Percentiles rank a stretch among this genome's conserved stretches.
Evolutionary conservation across 108 stramenopile species (phyloP).

Genomic region (Aureococcus anophagefferens): DNA sequence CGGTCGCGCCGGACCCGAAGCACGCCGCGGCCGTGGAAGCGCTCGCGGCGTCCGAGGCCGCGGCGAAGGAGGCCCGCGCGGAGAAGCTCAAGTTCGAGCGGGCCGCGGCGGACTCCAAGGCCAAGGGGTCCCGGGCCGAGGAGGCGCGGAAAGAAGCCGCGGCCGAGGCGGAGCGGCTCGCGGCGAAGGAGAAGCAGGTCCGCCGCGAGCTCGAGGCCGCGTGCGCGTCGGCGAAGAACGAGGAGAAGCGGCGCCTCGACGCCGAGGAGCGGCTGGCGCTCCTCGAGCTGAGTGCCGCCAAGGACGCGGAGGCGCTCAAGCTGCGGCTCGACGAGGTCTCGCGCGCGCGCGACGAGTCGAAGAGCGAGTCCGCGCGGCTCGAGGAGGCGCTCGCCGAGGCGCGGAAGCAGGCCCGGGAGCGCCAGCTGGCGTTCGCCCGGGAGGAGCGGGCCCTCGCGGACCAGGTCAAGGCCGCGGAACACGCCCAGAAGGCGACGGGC

Average conservation of each 20-base stretch:
- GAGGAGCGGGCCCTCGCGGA: not conserved
- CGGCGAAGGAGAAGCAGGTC: not conserved
- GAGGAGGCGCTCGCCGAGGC: not conserved
- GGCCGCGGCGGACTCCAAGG: too few species aligned
- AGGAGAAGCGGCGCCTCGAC: slow-evolving; percentile 6
- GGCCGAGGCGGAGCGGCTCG: too few species aligned
- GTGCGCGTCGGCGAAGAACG: not conserved
- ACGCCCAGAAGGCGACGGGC: too few species aligned
- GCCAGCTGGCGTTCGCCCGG: not conserved
- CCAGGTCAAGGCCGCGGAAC: not conserved
- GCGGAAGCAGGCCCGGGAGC: not conserved
- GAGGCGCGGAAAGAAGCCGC: too few species aligned
- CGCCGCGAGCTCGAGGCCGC: too few species aligned
- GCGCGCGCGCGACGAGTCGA: not conserved
- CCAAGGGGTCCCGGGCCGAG: too few species aligned
- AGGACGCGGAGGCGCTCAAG: slow-evolving; percentile 4
- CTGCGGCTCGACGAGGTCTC: not conserved
- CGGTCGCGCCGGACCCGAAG: slow-evolving; percentile 1
- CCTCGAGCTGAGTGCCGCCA: not conserved
- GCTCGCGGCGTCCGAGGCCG: too few species aligned
- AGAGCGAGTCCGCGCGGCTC: not conserved
- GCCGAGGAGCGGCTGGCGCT: not conserved
- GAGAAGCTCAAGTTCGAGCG: too few species aligned
- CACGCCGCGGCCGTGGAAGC: too few species aligned
- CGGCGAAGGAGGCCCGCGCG: too few species aligned